Evolutionary conservation across 345 rosid genomes (phyloP), one percentile per base, ranked within the genome.

Genomic region (Ceriops tagal): DNA sequence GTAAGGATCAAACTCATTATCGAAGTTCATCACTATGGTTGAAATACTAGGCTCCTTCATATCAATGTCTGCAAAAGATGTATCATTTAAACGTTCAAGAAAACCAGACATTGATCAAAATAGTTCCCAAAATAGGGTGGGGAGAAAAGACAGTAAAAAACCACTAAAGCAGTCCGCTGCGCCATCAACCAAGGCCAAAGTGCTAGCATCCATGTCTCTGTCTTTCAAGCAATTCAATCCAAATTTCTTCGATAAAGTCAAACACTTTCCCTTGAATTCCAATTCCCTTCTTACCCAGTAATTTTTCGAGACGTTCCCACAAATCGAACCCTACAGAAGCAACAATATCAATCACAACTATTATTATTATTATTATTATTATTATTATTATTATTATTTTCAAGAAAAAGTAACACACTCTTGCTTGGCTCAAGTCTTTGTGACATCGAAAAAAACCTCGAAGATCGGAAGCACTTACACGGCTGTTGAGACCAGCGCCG

Each of bases 1-100:
- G 74, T 77, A 89, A 43, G 97, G 96, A 81, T 95, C 99, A 75
- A 86, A 95, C 34, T 87, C 58, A 19, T 78, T 88, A 69, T 92
- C 89, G 28, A 80, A 73, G 62, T 90, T 87, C 87, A 92, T 80
- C 77, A 95, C 53, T 39, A 87, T 39, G 20, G 99, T 95, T 8
- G 97, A 83, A 56, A 95, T 58, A 63, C 95, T 74, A 62, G 86
- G 88, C 66, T 88, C 88, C 83, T 73, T 81, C 19, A 73, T 70
- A 31, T 81, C 79, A 28, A 70, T n/a, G 58, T 79, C 93, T 88
- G 71, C 62, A 80, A 56, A 37, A 69, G 61, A 72, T 16, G 34
- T 74, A 46, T 39, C 5, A 52, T 7, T 15, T 22, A 21, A 62
- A 21, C 10, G 27, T n/a, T 26, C 19, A 69, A 9, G 62, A 39